phyloP scores from a whole-genome alignment of 23 red algal genomes.

The Gracilaria domingensis region DNA sequence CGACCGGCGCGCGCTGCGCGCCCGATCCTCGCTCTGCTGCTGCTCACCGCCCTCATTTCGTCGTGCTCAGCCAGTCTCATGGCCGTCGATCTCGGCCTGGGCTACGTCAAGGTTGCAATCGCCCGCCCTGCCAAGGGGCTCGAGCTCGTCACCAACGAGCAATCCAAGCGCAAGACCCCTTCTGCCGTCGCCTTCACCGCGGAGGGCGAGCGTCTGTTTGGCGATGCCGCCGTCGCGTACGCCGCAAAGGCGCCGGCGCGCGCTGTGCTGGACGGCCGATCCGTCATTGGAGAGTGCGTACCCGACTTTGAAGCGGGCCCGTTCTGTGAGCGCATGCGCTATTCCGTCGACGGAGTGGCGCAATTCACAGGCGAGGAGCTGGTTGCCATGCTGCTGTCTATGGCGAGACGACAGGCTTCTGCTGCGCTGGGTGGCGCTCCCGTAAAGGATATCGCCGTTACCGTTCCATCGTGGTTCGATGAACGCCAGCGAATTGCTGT shows the following conservation, averaged over 20 bases:
- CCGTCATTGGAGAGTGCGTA: constrained; percentile 58
- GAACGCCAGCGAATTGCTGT: constrained; percentile 69
- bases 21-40: constrained; percentile 27
- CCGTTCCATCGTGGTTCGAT: constrained; percentile 89
- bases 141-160: constrained; percentile 88
- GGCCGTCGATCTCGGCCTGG: constrained; percentile 73
- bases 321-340: constrained; percentile 15
- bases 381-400: constrained; percentile 78
- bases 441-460: constrained; percentile 85
- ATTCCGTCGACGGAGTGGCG: constrained; percentile 36
- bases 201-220: constrained; percentile 92
- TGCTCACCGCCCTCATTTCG: background rate
- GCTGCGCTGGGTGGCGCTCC: constrained; percentile 48
- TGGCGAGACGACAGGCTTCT: constrained; percentile 49
- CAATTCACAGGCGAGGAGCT: constrained; percentile 73
- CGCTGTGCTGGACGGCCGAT: constrained; percentile 73
- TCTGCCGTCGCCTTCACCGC: constrained; percentile 88
- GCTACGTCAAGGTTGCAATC: constrained; percentile 70
- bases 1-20: background rate
- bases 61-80: constrained; percentile 46
- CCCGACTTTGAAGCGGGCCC: background rate
- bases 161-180: constrained; percentile 95
- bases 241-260: constrained; percentile 72
- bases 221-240: constrained; percentile 88
- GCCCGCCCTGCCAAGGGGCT: constrained; percentile 86